Base-by-base conservation (phyloP, 2,329 filamentous ascomycete genomes). In the Neonectria neomacrospora region DNA sequence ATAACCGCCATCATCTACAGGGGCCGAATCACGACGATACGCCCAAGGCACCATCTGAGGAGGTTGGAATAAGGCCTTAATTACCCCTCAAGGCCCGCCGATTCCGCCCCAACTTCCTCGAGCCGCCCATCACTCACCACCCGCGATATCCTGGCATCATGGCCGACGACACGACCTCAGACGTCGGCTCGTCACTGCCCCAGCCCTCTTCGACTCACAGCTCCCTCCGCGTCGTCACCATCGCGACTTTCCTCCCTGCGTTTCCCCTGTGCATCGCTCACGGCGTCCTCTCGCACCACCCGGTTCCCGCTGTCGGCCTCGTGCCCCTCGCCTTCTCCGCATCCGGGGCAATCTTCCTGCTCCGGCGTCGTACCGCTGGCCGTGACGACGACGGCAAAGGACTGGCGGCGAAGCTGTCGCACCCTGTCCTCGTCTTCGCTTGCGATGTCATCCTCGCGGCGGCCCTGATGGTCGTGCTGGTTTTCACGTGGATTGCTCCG, bases 231-330 rank as follows among this genome's bases (percentile, higher is more conserved):
- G 71, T 75, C 55, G 62, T 78, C 59, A 75, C 76, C 54, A 73
- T 76, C 64, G 67, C 73, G 53, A 76, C 74, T 57, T 80, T 81
- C 63, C 34, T 81, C 30, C 79, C 79, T 42, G 79, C 78, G 7
- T 77, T 82, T 47, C 76, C 78, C 3, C 75, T 81, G 18, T 78
- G 77, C 64, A 65, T 82, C 63, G 71, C 76, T 30, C 78, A 80
- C 67, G 79, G 77, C 67, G 69, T 77, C 48, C 68, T 80, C 55
- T 78, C 78, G 26, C 54, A 67, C 39, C 65, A 72, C 14, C 63
- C 74, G 10, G 71, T 80, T 37, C 80, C 80, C 14, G 79, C 78
- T 8, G 71, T 80, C 50, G 80, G 80, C 22, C 73, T 82, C 28
- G 64, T 79, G 14, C 80, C 80, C 7, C 75, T 80, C 44, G 73